Base-by-base conservation (phyloP, 345 rosid genomes). In the Anacardium occidentale region DNA sequence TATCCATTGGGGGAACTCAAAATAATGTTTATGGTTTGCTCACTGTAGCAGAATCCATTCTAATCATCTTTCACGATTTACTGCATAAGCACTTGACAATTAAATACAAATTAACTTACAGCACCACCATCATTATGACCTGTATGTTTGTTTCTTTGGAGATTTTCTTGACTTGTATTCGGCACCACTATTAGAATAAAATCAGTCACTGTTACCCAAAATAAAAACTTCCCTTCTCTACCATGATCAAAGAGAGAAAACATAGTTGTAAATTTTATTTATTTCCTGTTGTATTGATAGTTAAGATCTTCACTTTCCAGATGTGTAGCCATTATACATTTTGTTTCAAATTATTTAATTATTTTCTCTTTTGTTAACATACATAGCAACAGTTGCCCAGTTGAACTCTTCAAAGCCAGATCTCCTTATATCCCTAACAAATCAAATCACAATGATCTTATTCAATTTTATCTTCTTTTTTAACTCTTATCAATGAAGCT, bases 401-500 rank as follows among this genome's bases (percentile, higher is more conserved):
- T 47, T 42, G 68, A 61, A 51, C 58, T 60, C 64, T 52, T 20
- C 64, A 44, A 57, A 56, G 11, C 51, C 26, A 7, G 55, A 37
- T 59, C 55, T 70, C 37, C 44, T 20, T 32, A 12, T 48, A 48
- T 60, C 32, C 48, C 59, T 4, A 14, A 40, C 9, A 55, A 10
- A 21, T 4, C 2, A 10, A 14, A 11, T 3, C 5, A 29, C 32
- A 29, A 29, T 29, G 32, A 29, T 29, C 3, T 29, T 29, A 29
- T 29, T 29, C 32, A 29, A 29, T 2, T 13, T 15, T 1, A 2
- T 47, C 13, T n/a, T 62, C 7, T 26, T 62, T 8, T 0, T 22
- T 10, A 3, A 42, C 9, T 32, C n/a, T 21, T 44, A 26, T 58
- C 53, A 58, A 93, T 93, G 98, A 91, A 62, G 75, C 62, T 93